A percentile compares a stretch with the other conserved stretches of the same genome.
These are phyloP conservation scores for Aquanectria penicillioides DNA, from an alignment of 2,329 filamentous ascomycete species.

Conservation along the genomic window DNA sequence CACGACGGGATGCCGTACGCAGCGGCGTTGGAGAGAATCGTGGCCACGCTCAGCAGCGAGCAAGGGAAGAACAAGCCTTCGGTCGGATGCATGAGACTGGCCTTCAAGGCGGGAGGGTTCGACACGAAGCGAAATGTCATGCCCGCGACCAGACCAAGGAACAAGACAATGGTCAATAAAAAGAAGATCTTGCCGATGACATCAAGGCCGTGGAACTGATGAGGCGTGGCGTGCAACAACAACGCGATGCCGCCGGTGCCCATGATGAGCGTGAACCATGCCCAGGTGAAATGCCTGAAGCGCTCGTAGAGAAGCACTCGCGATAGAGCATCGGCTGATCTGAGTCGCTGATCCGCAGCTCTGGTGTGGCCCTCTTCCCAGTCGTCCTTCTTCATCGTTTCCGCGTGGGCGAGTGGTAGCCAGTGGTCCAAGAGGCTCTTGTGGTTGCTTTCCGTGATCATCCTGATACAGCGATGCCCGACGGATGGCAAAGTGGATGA, in stretches of 20 bases:
- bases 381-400: constrained; percentile 36
- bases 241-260: constrained; percentile 46
- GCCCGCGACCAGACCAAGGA: constrained; percentile 59
- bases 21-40: constrained; percentile 71
- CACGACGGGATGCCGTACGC: constrained; percentile 65
- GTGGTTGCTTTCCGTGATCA: background rate
- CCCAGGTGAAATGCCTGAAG: constrained; percentile 42
- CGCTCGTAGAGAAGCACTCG: constrained; percentile 34
- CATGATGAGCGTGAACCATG: constrained; percentile 48
- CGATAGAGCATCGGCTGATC: constrained; percentile 25
- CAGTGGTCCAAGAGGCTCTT: constrained; percentile 22
- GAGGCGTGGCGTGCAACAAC: constrained; percentile 48
- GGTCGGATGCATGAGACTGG: constrained; percentile 52
- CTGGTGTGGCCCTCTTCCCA: constrained; percentile 42
- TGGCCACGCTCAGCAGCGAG: constrained; percentile 70
- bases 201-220: constrained; percentile 56
- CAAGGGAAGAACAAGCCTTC: constrained; percentile 73
- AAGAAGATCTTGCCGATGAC: constrained; percentile 60
- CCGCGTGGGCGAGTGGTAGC: constrained; percentile 25
- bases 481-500: background rate
- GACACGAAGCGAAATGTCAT: constrained; percentile 67
- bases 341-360: constrained; percentile 34
- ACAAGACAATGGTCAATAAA: constrained; percentile 61
- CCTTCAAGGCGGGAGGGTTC: constrained; percentile 67
- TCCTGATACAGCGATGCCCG: background rate